A percentile compares a stretch with the other conserved stretches of the same genome.
Conservation (phyloP, 1,139 yeast genomes). For the Geotrichum reessii region DNA sequence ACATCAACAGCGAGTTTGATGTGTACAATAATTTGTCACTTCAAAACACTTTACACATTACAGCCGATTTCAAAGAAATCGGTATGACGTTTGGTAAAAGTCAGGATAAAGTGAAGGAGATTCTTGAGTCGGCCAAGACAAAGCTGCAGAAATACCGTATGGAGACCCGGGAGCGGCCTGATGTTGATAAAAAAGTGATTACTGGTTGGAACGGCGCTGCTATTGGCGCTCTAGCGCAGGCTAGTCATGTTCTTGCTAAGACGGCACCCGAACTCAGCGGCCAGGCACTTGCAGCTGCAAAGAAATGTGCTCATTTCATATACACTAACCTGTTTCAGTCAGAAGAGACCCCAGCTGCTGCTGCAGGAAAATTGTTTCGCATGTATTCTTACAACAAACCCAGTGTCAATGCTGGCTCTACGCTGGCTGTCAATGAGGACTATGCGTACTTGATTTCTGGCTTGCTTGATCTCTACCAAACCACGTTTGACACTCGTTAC, state of each 20-base stretch:
- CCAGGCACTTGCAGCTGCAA: conserved; percentile 29
- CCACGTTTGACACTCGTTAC: conserved; percentile 31
- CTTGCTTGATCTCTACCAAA: conserved; percentile 35
- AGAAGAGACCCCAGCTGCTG: conserved; percentile 19
- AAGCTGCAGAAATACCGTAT: conserved; percentile 30
- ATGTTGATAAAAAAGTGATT: conserved; percentile 33
- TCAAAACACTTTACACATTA: conserved; percentile 34
- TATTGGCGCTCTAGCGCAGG: conserved; percentile 36
- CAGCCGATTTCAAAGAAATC: conserved; percentile 26
- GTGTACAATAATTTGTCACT: conserved; percentile 30
- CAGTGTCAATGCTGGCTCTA: conserved; percentile 9
- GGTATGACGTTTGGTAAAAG: conserved; percentile 35
- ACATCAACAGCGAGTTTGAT: conserved; percentile 35
- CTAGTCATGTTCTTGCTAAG: conserved; percentile 23
- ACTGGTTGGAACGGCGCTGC: conserved; percentile 39
- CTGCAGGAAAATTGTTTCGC: conserved; percentile 24
- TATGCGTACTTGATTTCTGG: conserved; percentile 37
- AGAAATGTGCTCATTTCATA: conserved; percentile 29
- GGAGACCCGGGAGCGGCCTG: conserved; percentile 30
- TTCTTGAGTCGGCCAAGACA: conserved; percentile 25
- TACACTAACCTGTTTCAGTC: conserved; percentile 26
- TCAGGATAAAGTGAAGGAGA: conserved; percentile 22
- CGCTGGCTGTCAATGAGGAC: conserved; percentile 36
- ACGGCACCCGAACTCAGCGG: conserved; percentile 17
- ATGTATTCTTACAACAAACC: conserved; percentile 7